A percentile compares a stretch with the other conserved stretches of the same genome.
Evolutionary conservation across 2,329 filamentous ascomycete genomes (phyloP).

Genomic region (Talaromyces amestolkiae): DNA sequence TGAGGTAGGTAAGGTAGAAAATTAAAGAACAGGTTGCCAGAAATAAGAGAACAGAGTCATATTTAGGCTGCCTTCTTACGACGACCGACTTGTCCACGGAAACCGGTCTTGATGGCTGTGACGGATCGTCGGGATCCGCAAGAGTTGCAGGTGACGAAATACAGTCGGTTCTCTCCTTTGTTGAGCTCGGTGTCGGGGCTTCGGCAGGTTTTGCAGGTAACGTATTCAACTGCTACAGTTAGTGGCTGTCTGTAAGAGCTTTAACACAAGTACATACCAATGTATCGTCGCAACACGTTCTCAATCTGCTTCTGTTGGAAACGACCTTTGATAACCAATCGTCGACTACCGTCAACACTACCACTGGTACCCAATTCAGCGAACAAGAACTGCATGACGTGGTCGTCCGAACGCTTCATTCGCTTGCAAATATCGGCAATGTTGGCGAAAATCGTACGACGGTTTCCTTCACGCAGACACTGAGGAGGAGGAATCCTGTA

Average conservation of each 20-base stretch:
- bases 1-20: neutral
- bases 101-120: constrained; percentile 99
- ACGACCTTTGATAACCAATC: constrained; percentile 96
- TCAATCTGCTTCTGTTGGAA: constrained; percentile 99
- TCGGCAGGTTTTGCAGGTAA: constrained; percentile 98
- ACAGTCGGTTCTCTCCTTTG: constrained; percentile 98
- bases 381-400: constrained; percentile 95
- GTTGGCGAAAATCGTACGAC: constrained; percentile 99
- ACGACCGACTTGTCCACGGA: constrained; percentile 99
- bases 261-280: constrained; percentile 59
- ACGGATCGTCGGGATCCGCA: constrained; percentile 82
- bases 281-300: constrained; percentile 93
- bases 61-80: constrained; percentile 71
- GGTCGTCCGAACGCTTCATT: constrained; percentile 98
- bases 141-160: constrained; percentile 97
- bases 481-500: constrained; percentile 99
- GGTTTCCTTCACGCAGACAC: constrained; percentile 99
- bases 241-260: neutral
- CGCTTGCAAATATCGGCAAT: constrained; percentile 98
- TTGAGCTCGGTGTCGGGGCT: constrained; percentile 92
- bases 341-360: constrained; percentile 86
- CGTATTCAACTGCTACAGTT: constrained; percentile 71
- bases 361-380: constrained; percentile 97
- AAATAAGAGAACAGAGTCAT: constrained; percentile 10
- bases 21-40: neutral